phyloP scores from a whole-genome alignment of 345 rosid species.

The Rhodamnia rubescens region DNA sequence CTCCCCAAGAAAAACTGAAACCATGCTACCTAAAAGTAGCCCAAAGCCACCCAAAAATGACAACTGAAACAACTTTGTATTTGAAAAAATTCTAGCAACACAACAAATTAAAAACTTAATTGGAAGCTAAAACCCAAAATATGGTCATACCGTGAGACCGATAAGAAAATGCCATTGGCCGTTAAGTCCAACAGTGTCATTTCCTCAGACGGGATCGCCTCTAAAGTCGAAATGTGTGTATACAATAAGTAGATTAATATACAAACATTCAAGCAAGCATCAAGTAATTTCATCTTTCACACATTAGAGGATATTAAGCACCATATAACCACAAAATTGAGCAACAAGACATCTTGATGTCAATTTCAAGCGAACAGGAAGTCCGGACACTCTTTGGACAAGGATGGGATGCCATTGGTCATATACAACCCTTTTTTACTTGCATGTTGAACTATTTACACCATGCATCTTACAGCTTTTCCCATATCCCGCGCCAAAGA shows the following conservation, averaged over 20 bases:
- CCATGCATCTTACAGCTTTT: background rate
- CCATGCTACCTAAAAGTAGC: background rate
- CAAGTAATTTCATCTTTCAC: background rate
- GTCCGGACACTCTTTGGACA: background rate
- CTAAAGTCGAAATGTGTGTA: background rate
- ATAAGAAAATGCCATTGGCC: background rate
- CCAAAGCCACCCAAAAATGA: background rate
- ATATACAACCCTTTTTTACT: background rate
- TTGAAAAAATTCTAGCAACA: background rate
- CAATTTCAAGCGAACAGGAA: background rate
- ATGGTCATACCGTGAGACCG: background rate
- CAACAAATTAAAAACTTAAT: background rate
- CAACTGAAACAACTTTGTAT: background rate
- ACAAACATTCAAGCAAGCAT: background rate
- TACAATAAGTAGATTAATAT: background rate
- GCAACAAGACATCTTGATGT: background rate
- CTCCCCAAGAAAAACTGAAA: background rate
- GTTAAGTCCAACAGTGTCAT: background rate
- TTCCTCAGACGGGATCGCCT: background rate
- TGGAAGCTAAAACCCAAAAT: background rate
- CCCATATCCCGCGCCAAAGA: background rate
- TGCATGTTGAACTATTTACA: background rate
- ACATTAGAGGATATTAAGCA: background rate
- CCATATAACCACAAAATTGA: background rate
- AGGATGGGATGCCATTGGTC: background rate